A percentile compares a stretch with the other conserved stretches of the same genome.
Evolutionary conservation across 1,139 yeast genomes (phyloP).

Genomic region (Suhomyces bolitotheri): DNA sequence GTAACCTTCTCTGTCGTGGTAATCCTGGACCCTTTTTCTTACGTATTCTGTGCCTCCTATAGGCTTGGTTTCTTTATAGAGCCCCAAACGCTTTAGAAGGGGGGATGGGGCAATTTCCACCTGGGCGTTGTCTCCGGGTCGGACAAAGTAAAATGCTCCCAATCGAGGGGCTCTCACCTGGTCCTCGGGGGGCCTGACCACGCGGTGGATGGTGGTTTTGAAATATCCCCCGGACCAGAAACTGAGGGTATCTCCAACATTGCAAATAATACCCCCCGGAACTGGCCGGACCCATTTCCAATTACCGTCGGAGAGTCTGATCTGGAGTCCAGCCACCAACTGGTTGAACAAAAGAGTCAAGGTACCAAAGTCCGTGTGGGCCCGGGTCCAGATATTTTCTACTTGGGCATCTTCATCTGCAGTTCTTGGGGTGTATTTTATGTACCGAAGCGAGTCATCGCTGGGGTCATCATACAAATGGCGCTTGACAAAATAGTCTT

Average conservation of each 20-base stretch:
- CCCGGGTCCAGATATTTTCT: slow-evolving; percentile 33
- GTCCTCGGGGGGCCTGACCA: slow-evolving; percentile 33
- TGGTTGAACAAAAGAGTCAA: slow-evolving; percentile 32
- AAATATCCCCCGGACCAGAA: slow-evolving; percentile 37
- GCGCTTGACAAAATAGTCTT: slow-evolving; percentile 29
- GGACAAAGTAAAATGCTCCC: slow-evolving; percentile 35
- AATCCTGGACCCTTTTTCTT: slow-evolving; percentile 29
- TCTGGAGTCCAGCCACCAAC: slow-evolving; percentile 32
- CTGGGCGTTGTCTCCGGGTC: slow-evolving; percentile 33
- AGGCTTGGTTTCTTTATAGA: slow-evolving; percentile 25
- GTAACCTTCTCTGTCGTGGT: slow-evolving; percentile 26
- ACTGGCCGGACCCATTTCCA: slow-evolving; percentile 35
- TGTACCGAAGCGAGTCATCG: slow-evolving; percentile 35
- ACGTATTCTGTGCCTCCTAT: slow-evolving; percentile 33
- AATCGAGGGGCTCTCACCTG: slow-evolving; percentile 31
- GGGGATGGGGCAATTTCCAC: slow-evolving; percentile 35
- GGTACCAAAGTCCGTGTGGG: slow-evolving; percentile 35
- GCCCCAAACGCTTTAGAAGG: slow-evolving; percentile 28
- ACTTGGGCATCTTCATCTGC: slow-evolving; percentile 29
- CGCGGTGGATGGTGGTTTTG: slow-evolving; percentile 35
- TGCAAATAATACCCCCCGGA: slow-evolving; percentile 31
- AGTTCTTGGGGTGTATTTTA: slow-evolving; percentile 32
- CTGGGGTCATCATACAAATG: slow-evolving; percentile 33
- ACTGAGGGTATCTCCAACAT: slow-evolving; percentile 33
- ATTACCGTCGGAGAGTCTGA: slow-evolving; percentile 24